Base-by-base conservation (phyloP, 129 eudicot species). In the Lonicera japonica region DNA sequence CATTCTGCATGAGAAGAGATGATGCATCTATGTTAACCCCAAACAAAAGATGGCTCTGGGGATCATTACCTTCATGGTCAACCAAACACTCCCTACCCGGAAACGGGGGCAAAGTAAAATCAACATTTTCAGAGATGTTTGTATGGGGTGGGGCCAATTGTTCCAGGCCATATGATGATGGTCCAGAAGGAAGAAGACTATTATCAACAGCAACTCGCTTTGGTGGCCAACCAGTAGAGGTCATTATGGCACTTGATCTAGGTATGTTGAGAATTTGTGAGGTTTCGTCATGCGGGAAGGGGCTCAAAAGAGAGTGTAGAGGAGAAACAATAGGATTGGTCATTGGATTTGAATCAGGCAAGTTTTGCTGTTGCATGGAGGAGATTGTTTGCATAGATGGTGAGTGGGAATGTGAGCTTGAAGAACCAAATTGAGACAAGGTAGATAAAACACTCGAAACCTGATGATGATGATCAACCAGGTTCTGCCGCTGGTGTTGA, bases 201-300 rank as follows among this genome's bases (percentile, higher is more conserved):
- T 85, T 79, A 38, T 85, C 96, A 12, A 88, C 74, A 0, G 95
- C 96, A 36, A 83, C 80, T 61, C 99, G 84, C 75, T 92, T 92
- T 24, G 94, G 77, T 21, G 89, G 82, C 77, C 85, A 82, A 47
- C 87, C 80, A 3, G 81, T 62, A 23, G 91, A 81, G 67, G 96
- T 82, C 53, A 78, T 70, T 67, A 87, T 34, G 2, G 88, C 58
- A 61, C 75, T 54, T 14, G 82, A 46, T 25, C 84, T 83, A 45
- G 81, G 71, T 67, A 82, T 72, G 72, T 76, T 74, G 39, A 83
- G 74, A 38, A 81, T 80, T 13, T 70, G 83, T 10, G 99, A 78
- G 11, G 76, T 63, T 43, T 80, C 91, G 12, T 82, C 92, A 25
- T 83, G 91, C 21, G 95, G 75, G 68, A 76, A 85, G 48, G 96